Base-by-base conservation (phyloP, 805 yeast species). In the Zygotorulaspora florentina region DNA sequence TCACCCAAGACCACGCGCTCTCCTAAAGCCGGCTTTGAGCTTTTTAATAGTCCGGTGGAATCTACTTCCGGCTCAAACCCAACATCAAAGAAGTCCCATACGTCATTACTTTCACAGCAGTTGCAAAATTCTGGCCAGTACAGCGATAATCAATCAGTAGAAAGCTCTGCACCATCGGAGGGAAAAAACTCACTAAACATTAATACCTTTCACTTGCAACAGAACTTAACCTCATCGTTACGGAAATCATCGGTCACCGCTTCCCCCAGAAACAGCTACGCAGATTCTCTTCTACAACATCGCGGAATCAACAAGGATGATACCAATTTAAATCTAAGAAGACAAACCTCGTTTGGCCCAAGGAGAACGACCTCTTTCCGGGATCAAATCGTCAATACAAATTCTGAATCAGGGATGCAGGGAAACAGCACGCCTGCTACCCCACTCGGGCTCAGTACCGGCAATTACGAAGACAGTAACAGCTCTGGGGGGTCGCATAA, bases 41-140 rank as follows among this genome's bases (percentile, higher is more conserved):
- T 53, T 7, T 56, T 53, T 29, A 43, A 50, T 6, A 42, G 53
- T 8, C 47, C 54, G 6, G 50, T 35, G n/a, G 52, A 50, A 26
- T 49, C 55, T 10, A 49, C 54, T 4, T 40, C 43, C 10, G 29
- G 42, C 8, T 40, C 57, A 7, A 46, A 50, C n/a, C 35, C 52
- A 5, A 45, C 50, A 16, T 51, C 58, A 8, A 56, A 48, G 15
- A 57, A 55, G 35, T 47, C 59, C 8, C 67, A 61, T 26, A 63
- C 66, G 3, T 66, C 70, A 8, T 46, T 66, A 30, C 39, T 66
- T 23, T 64, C 68, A 2, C 70, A 66, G 40, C 69, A 64, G 44
- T 39, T 64, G 18, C 66, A 61, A 33, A 58, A 57, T 37, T 56
- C 63, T 9, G 33, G 36, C 9, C 27, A 33, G 11, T 38, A 40